phyloP scores from a whole-genome alignment of 2,329 filamentous ascomycete genomes.

The Dactylella cylindrospora region DNA sequence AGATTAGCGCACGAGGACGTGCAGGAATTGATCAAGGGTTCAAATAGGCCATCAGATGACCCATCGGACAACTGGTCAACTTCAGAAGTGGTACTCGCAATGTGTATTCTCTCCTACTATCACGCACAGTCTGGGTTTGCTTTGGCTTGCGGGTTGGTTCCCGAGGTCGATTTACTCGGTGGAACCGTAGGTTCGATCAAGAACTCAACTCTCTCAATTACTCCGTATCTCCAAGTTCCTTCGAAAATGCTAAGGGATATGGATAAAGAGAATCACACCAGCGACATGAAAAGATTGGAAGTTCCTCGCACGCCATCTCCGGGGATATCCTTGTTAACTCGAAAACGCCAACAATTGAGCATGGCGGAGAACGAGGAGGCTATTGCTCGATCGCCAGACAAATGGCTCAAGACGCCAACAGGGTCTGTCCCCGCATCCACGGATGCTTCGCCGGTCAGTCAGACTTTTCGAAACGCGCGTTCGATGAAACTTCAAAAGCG shows the following conservation, averaged over 20 bases:
- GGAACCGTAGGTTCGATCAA: constrained; percentile 46
- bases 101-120: constrained; percentile 47
- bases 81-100: constrained; percentile 47
- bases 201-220: constrained; percentile 40
- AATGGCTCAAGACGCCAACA: constrained; percentile 47
- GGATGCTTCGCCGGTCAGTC: constrained; percentile 27
- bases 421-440: constrained; percentile 44
- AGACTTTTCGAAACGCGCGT: constrained; percentile 30
- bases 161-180: constrained; percentile 46
- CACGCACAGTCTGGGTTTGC: constrained; percentile 47
- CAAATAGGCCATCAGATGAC: constrained; percentile 19
- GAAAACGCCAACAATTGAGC: constrained; percentile 45
- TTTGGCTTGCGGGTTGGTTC: constrained; percentile 46
- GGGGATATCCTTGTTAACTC: constrained; percentile 40
- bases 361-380: constrained; percentile 41
- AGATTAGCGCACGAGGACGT: constrained; percentile 44
- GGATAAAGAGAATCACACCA: constrained; percentile 30
- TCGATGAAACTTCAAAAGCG: constrained; percentile 45
- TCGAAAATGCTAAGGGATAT: constrained; percentile 10
- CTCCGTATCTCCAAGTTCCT: constrained; percentile 25
- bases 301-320: constrained; percentile 40
- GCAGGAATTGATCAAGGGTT: constrained; percentile 46
- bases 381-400: constrained; percentile 45
- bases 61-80: constrained; percentile 46
- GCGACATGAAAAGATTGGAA: constrained; percentile 33